phyloP scores from a whole-genome alignment of 306 rosid species.

The Lablab purpureus region DNA sequence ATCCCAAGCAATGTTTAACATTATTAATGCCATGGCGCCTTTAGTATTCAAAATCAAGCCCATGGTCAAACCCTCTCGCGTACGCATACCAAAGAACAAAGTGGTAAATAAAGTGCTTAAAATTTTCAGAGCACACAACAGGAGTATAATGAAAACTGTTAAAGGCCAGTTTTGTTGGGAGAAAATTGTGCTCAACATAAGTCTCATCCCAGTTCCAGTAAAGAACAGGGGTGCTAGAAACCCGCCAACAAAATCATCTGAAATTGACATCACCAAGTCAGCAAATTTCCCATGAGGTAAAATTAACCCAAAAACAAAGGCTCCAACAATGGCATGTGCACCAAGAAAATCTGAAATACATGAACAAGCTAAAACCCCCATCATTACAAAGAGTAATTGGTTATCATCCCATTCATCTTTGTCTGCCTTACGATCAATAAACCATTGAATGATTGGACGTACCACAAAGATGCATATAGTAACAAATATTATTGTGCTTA shows the following conservation, averaged over 20 bases:
- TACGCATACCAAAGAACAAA: constrained; percentile 24
- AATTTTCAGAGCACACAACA: constrained; percentile 44
- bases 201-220: constrained; percentile 40
- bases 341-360: constrained; percentile 54
- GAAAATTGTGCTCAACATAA: background rate
- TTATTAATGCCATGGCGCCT: constrained; percentile 49
- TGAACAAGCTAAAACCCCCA: constrained; percentile 40
- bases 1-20: constrained; percentile 52
- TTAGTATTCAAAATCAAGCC: constrained; percentile 57
- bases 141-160: constrained; percentile 1
- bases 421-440: constrained; percentile 27
- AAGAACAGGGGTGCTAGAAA: constrained; percentile 46
- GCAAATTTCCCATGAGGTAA: constrained; percentile 54
- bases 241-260: constrained; percentile 46
- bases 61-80: constrained; percentile 45
- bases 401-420: constrained; percentile 43
- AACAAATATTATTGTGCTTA: background rate
- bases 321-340: constrained; percentile 51
- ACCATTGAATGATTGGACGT: constrained; percentile 34
- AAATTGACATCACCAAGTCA: constrained; percentile 22
- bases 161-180: background rate
- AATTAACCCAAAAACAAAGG: constrained; percentile 59
- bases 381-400: constrained; percentile 36
- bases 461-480: constrained; percentile 33
- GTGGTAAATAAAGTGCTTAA: constrained; percentile 44